A percentile compares a stretch with the other conserved stretches of the same genome.
Conservation (phyloP, 2,329 filamentous ascomycete genomes). For the Fusarium denticulatum region DNA sequence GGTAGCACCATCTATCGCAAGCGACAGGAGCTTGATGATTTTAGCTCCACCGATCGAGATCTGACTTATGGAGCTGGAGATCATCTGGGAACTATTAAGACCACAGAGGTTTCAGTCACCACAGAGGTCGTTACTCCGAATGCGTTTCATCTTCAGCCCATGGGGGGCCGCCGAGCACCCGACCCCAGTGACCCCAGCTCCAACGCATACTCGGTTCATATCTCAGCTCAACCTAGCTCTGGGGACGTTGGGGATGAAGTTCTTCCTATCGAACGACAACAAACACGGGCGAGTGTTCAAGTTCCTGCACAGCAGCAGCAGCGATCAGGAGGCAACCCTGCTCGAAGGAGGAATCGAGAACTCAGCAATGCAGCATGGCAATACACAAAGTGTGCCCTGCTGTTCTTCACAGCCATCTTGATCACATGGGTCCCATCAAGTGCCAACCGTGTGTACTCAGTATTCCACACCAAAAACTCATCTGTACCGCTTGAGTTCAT, state of each 20-base stretch:
- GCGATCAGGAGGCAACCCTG: conserved; percentile 41
- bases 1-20: conserved; percentile 75
- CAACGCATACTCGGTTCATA: conserved; percentile 60
- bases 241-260: conserved; percentile 39
- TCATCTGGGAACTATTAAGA: conserved; percentile 61
- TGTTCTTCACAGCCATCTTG: conserved; percentile 77
- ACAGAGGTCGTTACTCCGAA: conserved; percentile 53
- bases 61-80: conserved; percentile 53
- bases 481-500: conserved; percentile 72
- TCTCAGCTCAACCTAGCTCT: conserved; percentile 51
- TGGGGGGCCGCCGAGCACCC: conserved; percentile 30
- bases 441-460: conserved; percentile 78
- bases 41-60: conserved; percentile 59
- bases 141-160: conserved; percentile 38
- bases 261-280: conserved; percentile 41
- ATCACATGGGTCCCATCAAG: conserved; percentile 83
- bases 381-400: conserved; percentile 75
- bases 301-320: conserved; percentile 19
- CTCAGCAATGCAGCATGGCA: conserved; percentile 73
- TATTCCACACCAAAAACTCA: conserved; percentile 64
- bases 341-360: conserved; percentile 56
- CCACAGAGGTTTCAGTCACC: conserved; percentile 72
- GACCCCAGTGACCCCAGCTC: conserved; percentile 20
- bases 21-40: conserved; percentile 68
- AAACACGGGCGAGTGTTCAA: conserved; percentile 14